Conservation (phyloP, 2,329 filamentous ascomycete species). For the Myriosclerotinia curreyana region DNA sequence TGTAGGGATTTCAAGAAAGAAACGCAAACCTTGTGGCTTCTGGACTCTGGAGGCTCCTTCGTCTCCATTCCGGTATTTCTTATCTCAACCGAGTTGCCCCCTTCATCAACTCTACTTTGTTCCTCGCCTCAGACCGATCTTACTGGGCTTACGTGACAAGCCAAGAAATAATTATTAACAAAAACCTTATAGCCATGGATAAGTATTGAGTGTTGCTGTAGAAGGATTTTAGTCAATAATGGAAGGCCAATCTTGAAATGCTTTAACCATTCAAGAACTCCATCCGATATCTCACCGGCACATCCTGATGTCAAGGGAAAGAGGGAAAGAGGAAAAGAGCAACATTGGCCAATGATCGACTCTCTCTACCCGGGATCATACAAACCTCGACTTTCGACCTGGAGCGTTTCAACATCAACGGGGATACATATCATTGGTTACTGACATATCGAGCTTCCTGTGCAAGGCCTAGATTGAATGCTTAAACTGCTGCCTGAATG, state of each 20-base stretch:
- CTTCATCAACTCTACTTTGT: background rate
- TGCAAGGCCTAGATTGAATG: slow-evolving; percentile 13
- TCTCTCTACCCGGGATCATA: background rate
- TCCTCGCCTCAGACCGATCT: slow-evolving; percentile 17
- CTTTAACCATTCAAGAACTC: background rate
- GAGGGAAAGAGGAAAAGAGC: too few species aligned
- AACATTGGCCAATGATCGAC: background rate
- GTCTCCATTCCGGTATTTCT: slow-evolving; percentile 21
- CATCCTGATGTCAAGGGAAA: slow-evolving; percentile 3
- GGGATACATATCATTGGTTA: slow-evolving; percentile 11
- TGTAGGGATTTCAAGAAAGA: slow-evolving; percentile 3
- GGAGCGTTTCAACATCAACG: background rate
- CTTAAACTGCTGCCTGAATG: slow-evolving; percentile 23
- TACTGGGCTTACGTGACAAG: slow-evolving; percentile 16
- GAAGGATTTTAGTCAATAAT: slow-evolving; percentile 17
- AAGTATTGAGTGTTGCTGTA: slow-evolving; percentile 9
- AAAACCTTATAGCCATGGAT: slow-evolving; percentile 8
- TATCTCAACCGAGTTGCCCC: slow-evolving; percentile 9
- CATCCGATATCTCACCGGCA: background rate
- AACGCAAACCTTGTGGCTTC: slow-evolving; percentile 14
- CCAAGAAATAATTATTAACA: slow-evolving; percentile 9
- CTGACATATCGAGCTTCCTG: background rate
- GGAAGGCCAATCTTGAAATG: slow-evolving; percentile 7
- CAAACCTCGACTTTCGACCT: slow-evolving; percentile 12
- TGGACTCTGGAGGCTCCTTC: slow-evolving; percentile 2